Base-by-base conservation (phyloP, 495 filamentous ascomycete genomes). In the Podospora appendiculata region DNA sequence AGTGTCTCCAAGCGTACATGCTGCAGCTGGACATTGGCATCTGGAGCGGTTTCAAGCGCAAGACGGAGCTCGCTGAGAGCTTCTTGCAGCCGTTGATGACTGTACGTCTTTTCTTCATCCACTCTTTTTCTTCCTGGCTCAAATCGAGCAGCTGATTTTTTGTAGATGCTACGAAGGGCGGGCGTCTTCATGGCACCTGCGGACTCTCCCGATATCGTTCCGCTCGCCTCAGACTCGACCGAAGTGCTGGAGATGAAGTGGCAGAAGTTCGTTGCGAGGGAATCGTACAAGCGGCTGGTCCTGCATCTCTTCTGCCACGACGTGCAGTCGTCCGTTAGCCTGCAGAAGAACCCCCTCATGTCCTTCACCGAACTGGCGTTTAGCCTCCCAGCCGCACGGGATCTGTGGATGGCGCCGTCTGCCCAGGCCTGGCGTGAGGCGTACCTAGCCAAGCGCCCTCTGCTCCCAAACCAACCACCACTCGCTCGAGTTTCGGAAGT, bases 61-160 rank as follows among this genome's bases (percentile, higher is more conserved):
- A 77, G 56, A 82, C 79, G 25, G 81, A 85, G 55, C 75, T 85
- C 25, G 76, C 80, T 0, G 80, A 83, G 57, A 79, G 78, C 51
- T 77, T 79, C 56, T 62, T 71, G 25, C 71, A 79, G 46, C 70
- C 75, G 0, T 39, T 82, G 6, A 53, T 78, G 3, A 82, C 78
- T 18, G 52, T 58, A 52, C 8, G 49, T 36, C n/a, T n/a, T n/a
- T n/a, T n/a, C n/a, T 19, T 16, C 9, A 6, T 4, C 47, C 32
- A 2, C 41, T 17, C 45, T 47, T 34, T 9, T 16, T 18, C 13
- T 16, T 10, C 16, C 25, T 46, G 4, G 11, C 38, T 41, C 14
- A 12, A 12, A 1, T 12, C 38, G 38, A 41, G 8, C 18, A 6
- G 13, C 6, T 45, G 25, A 51, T 38, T 4, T 39, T 39, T 8